These are phyloP conservation scores for Pulicaria dysenterica DNA, from an alignment of 129 eudicot species.

Conservation along the genomic window DNA sequence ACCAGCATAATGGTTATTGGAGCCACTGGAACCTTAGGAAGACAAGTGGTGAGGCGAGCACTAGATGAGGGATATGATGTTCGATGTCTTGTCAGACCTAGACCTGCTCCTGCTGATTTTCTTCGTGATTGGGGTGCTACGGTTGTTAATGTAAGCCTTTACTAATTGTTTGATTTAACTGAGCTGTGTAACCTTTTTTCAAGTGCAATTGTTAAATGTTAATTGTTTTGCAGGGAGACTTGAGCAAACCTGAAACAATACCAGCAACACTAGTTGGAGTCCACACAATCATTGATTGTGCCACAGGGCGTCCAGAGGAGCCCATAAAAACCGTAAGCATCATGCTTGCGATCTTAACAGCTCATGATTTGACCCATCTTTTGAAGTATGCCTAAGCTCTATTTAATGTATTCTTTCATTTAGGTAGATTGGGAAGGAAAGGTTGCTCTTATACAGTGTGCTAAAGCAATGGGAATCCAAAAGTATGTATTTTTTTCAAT, in stretches of 20 bases:
- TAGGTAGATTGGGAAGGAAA: slow-evolving; percentile 99
- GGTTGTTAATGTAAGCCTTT: slow-evolving; percentile 75
- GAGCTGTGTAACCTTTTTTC: background rate
- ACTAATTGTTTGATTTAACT: background rate
- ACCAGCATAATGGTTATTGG: slow-evolving; percentile 97
- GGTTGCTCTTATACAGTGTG: slow-evolving; percentile 99
- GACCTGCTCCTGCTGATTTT: slow-evolving; percentile 99
- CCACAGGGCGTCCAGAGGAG: slow-evolving; percentile 99
- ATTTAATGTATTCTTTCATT: slow-evolving; percentile 34
- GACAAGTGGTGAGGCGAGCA: slow-evolving; percentile 95
- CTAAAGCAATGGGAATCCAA: slow-evolving; percentile 99
- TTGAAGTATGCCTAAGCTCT: slow-evolving; percentile 9
- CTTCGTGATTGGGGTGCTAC: slow-evolving; percentile 99
- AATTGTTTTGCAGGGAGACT: slow-evolving; percentile 73
- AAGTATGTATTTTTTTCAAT: slow-evolving; percentile 87
- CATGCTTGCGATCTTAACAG: background rate
- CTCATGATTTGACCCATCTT: background rate
- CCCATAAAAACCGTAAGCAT: slow-evolving; percentile 90
- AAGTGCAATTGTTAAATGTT: background rate
- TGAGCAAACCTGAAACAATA: slow-evolving; percentile 88
- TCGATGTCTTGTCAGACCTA: slow-evolving; percentile 93
- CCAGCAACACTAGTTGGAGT: slow-evolving; percentile 97
- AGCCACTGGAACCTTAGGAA: slow-evolving; percentile 93
- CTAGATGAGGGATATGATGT: slow-evolving; percentile 97
- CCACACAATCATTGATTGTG: slow-evolving; percentile 95